Base-by-base conservation (phyloP, 2,329 filamentous ascomycete genomes). In the Fusarium phyllophilum region DNA sequence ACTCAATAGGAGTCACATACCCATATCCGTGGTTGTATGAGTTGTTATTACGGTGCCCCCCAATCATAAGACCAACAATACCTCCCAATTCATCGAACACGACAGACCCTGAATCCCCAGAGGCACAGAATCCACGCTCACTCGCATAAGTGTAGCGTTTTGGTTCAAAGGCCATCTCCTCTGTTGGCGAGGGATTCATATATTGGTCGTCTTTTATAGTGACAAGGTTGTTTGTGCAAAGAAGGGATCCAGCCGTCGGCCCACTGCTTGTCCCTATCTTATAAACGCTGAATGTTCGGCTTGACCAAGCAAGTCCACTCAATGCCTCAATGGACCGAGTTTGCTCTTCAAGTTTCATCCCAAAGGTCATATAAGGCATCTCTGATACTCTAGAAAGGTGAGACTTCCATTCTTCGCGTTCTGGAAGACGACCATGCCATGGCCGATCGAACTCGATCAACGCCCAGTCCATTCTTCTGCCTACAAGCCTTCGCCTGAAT, bases 341-440 rank as follows among this genome's bases (percentile, higher is more conserved):
- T 46, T 29, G 26, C 26, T 46, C 44, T 22, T 46, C 8, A 5
- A 46, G 24, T 15, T 22, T 24, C 6, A 11, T 46, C 24, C 13
- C 18, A 6, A 3, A 46, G 24, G 44, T 46, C 42, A 26, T 20
- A 6, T 0, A 20, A 9, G 42, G 42, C 42, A 6, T 18, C 2
- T 11, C 10, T 13, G 17, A 4, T 3, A 18, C 0, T 8, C 2
- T 18, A 12, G 0, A 6, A 13, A 1, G 2, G 5, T 3, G 5
- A 14, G 44, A 20, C 24, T 20, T 2, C 44, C 44, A 46, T 26
- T 46, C 44, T 29, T 46, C 24, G 1, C 0, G 3, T 22, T 3
- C 44, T 8, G 44, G 26, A 14, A 46, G 44, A 22, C 44, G 44
- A 46, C 29, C 18, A 22, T 29, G 26, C 44, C 44, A 46, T 46